Base-by-base conservation (phyloP, 805 yeast species). In the Kodamaea lidongshanica region DNA sequence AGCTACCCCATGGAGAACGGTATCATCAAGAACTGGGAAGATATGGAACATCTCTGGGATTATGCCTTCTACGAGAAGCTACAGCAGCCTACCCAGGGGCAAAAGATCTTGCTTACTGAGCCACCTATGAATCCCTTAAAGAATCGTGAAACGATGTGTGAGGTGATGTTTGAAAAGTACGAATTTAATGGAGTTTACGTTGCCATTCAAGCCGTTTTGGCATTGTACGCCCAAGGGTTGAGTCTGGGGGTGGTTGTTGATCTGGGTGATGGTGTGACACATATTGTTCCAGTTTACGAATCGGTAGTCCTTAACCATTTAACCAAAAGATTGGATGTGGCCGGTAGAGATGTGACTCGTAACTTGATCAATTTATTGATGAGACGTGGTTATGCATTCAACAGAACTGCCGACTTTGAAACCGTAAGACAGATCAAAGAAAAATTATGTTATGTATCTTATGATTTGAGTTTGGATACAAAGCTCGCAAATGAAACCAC, bases 1-100 rank as follows among this genome's bases (percentile, higher is more conserved):
- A 78, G 88, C n/a, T 92, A 92, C 51, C 98, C 98, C 8, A 88
- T 92, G 97, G 98, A 92, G 60, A 92, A 92, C 55, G 98, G 98
- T 50, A 85, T 92, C 48, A 89, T 92, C 54, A 81, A 79, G 52
- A 86, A 88, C 58, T 92, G 98, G 98, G 95, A 88, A 47, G 98
- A 92, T 56, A 92, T 92, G 97, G 95, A 86, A 49, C 88, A 88
- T 48, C 68, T 92, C 38, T 92, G 98, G 98, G 95, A 92, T 61
- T 92, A 89, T 57, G 89, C 97, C 12, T 89, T 92, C 57, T 83
- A 81, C 62, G 94, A 89, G 46, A 75, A 83, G 50, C 79, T 92
- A 85, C 72, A 85, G 52, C 66, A 83, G 33, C 80, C 83, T 52
- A 69, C 84, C 5, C 53, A 55, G 19, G 94, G 88, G 28, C 72